Evolutionary conservation across 805 yeast genomes (phyloP).

Genomic region (Spathaspora gorwiae): DNA sequence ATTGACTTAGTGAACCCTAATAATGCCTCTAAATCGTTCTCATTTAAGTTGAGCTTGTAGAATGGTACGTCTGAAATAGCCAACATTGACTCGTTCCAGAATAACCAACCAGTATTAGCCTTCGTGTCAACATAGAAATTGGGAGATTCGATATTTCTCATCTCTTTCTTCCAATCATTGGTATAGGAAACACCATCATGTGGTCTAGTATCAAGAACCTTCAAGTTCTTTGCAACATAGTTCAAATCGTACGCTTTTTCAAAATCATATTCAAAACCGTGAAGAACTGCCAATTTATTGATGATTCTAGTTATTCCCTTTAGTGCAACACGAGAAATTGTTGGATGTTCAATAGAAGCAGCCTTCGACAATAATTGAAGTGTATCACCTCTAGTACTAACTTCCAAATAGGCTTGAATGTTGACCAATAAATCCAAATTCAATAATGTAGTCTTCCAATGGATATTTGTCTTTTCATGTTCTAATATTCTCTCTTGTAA

Average conservation of each 20-base stretch:
- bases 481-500: slow-evolving; percentile 36
- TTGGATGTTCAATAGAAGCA: slow-evolving; percentile 64
- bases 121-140: slow-evolving; percentile 55
- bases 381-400: slow-evolving; percentile 36
- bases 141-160: slow-evolving; percentile 45
- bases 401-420: slow-evolving; percentile 52
- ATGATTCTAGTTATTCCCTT: slow-evolving; percentile 55
- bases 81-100: slow-evolving; percentile 60
- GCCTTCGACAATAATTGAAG: slow-evolving; percentile 42
- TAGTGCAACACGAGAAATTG: slow-evolving; percentile 53
- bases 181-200: slow-evolving; percentile 32
- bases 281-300: slow-evolving; percentile 41
- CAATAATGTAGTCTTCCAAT: slow-evolving; percentile 55
- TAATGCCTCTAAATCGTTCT: slow-evolving; percentile 41
- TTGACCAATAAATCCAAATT: slow-evolving; percentile 48
- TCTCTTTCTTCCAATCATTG: slow-evolving; percentile 45
- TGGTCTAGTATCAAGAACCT: slow-evolving; percentile 40
- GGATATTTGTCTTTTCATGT: slow-evolving; percentile 26
- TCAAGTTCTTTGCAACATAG: slow-evolving; percentile 28
- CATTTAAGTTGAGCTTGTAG: slow-evolving; percentile 26
- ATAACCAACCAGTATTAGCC: slow-evolving; percentile 61
- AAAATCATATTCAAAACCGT: slow-evolving; percentile 45
- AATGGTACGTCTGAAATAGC: slow-evolving; percentile 39
- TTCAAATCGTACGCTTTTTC: slow-evolving; percentile 38
- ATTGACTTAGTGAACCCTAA: slow-evolving; percentile 40